Evolutionary conservation across 129 eudicot genomes (phyloP), one percentile per base, ranked within the genome.

Genomic region (Centella asiatica): DNA sequence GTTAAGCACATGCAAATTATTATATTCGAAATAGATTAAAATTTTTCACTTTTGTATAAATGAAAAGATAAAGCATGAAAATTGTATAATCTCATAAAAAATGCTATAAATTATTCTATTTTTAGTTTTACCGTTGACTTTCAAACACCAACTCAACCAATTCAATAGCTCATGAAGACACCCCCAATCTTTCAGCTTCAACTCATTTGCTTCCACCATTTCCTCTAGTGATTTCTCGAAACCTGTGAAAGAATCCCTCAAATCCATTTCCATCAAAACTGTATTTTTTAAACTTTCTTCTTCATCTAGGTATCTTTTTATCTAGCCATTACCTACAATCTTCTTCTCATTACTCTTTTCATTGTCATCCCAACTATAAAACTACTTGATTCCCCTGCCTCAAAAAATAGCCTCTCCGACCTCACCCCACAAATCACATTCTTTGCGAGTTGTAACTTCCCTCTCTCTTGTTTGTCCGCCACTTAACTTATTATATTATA

Each of bases 181-280:
- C 4, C 79, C 84, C 94, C 89, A 83, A 18, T 79, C 80, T 62
- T 81, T 81, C 32, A 78, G 46, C 18, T 56, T 56, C 13, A 56
- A 18, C 44, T 81, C 83, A 57, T 81, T 80, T 29, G 94, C 94
- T 54, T 83, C 90, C 79, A 84, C 78, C 94, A 90, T 84, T 64
- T 90, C 95, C 76, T 78, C 87, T 95, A 90, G 86, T 55, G 95
- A 90, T 65, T 61, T 80, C 59, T 71, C 69, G 75, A 90, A 90
- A 71, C 84, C 95, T 67, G 47, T 58, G 36, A 64, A 83, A 8
- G 97, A 95, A 70, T 86, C 84, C 22, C 34, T 74, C 9, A 95
- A 90, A 20, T 84, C 95, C 82, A 86, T 68, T 44, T 74, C 80
- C 82, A 77, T 60, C 11, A 77, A 67, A 77, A 34, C 26, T 34